These are phyloP conservation scores for Grigorovia transvaalensis DNA, from an alignment of 805 yeast species.

Conservation along the genomic window DNA sequence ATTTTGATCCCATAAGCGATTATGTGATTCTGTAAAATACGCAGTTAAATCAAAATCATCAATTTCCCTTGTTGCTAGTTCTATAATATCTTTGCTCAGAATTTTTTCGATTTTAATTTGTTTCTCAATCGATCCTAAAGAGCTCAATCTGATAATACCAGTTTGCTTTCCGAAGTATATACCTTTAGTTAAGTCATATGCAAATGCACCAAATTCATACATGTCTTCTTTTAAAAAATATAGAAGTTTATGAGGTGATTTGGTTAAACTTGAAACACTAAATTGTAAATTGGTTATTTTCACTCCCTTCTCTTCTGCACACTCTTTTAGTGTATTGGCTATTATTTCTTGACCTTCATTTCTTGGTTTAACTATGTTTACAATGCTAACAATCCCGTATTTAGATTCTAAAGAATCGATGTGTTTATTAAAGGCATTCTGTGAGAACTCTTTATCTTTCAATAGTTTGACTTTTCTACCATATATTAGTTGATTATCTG, in stretches of 20 bases:
- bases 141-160: conserved; percentile 83
- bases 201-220: conserved; percentile 75
- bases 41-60: conserved; percentile 30
- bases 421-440: conserved; percentile 77
- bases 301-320: conserved; percentile 31
- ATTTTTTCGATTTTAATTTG: conserved; percentile 68
- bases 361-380: conserved; percentile 62
- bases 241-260: conserved; percentile 32
- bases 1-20: conserved; percentile 85
- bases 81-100: conserved; percentile 58
- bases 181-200: conserved; percentile 50
- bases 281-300: conserved; percentile 31
- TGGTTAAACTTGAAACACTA: conserved; percentile 29
- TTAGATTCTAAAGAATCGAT: conserved; percentile 57
- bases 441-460: conserved; percentile 72
- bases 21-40: conserved; percentile 56
- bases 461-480: conserved; percentile 75
- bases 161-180: conserved; percentile 70
- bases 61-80: conserved; percentile 33
- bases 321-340: conserved; percentile 47
- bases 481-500: conserved; percentile 49
- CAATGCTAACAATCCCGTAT: conserved; percentile 77
- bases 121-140: conserved; percentile 82
- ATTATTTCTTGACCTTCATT: conserved; percentile 58
- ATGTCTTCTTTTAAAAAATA: conserved; percentile 54